These are phyloP conservation scores for Wakefieldia striispora DNA, from an alignment of 768 basidiomycete genomes.

Conservation along the genomic window DNA sequence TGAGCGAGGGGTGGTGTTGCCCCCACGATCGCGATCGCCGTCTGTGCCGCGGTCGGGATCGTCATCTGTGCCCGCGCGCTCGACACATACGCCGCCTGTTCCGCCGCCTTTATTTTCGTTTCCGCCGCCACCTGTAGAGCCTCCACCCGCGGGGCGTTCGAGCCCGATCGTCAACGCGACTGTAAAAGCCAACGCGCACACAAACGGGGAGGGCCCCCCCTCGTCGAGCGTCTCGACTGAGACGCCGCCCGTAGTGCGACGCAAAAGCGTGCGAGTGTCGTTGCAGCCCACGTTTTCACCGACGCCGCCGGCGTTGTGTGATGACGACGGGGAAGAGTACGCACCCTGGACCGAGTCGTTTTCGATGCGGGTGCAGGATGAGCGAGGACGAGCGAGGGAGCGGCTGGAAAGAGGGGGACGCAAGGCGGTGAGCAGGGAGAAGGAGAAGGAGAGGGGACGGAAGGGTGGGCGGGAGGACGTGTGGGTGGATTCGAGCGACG, in stretches of 20 bases:
- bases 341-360: slow-evolving; percentile 9
- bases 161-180: too few relatives aligned
- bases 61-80: background rate
- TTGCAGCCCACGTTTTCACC: slow-evolving; percentile 73
- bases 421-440: slow-evolving; percentile 1
- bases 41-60: background rate
- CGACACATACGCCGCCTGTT: too few relatives aligned
- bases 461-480: slow-evolving; percentile 31
- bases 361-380: slow-evolving; percentile 5
- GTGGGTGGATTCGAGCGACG: slow-evolving; percentile 78
- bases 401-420: slow-evolving; percentile 1
- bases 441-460: background rate
- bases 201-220: background rate
- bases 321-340: slow-evolving; percentile 39
- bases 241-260: slow-evolving; percentile 24
- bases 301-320: slow-evolving; percentile 62
- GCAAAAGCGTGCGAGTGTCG: slow-evolving; percentile 79
- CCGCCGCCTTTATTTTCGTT: slow-evolving; percentile 1
- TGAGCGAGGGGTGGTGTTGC: slow-evolving; percentile 13
- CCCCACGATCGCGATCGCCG: background rate
- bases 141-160: background rate
- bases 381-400: slow-evolving; percentile 3
- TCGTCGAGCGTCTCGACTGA: slow-evolving; percentile 19
- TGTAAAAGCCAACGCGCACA: background rate
- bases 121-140: slow-evolving; percentile 13